A percentile compares a stretch with the other conserved stretches of the same genome.
Conservation (phyloP, 2,329 filamentous ascomycete genomes). For the Aspergillus versicolor region DNA sequence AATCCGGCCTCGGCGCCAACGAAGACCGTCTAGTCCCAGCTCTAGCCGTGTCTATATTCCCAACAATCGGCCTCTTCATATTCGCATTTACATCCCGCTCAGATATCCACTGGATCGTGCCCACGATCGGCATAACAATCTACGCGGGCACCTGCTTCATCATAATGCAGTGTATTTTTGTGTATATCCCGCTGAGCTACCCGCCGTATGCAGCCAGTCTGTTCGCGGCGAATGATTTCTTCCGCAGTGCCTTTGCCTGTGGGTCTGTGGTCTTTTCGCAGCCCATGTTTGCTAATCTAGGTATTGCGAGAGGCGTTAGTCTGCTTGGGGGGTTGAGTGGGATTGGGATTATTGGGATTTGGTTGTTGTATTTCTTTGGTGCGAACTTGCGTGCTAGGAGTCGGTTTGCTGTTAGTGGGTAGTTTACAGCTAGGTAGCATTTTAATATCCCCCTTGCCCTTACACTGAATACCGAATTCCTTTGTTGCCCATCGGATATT, state of each 20-base stretch:
- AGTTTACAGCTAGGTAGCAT: too few species aligned
- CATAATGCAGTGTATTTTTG: constrained; percentile 42
- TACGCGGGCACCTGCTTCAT: constrained; percentile 35
- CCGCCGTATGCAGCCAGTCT: constrained; percentile 28
- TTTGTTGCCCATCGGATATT: too few species aligned
- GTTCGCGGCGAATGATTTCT: constrained; percentile 36
- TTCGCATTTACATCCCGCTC: constrained; percentile 30
- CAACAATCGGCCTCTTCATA: constrained; percentile 59
- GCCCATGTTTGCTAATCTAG: constrained; percentile 28
- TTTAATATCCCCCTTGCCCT: too few species aligned
- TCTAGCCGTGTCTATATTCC: constrained; percentile 52
- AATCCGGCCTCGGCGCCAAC: constrained; percentile 50
- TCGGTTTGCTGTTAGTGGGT: background rate
- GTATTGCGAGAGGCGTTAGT: constrained; percentile 28
- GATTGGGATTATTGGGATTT: constrained; percentile 20
- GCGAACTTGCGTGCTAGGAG: constrained; percentile 7
- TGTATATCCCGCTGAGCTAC: constrained; percentile 31
- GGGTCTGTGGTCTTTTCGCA: constrained; percentile 34
- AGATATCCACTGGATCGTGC: constrained; percentile 31
- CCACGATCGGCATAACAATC: constrained; percentile 38
- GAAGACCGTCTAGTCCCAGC: constrained; percentile 56
- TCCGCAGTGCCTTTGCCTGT: constrained; percentile 31
- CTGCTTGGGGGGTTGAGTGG: constrained; percentile 36
- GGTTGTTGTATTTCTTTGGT: constrained; percentile 16
- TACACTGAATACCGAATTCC: too few species aligned